Percentiles rank a stretch among this genome's conserved stretches.
phyloP scores from a whole-genome alignment of 2,329 filamentous ascomycete species.

The Clonostachys byssicola region DNA sequence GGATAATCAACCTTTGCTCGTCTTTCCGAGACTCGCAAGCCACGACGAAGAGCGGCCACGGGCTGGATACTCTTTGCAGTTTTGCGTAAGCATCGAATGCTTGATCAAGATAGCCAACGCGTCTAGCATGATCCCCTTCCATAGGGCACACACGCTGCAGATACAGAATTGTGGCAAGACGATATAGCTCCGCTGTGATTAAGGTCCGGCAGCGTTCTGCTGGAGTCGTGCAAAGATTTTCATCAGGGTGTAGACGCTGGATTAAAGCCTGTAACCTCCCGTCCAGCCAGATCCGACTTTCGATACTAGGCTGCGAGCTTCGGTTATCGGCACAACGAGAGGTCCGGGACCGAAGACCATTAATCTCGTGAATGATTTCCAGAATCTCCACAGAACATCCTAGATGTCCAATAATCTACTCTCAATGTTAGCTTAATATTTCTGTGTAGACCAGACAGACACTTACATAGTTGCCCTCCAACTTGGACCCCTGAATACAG shows the following conservation, averaged over 20 bases:
- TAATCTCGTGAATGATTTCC: constrained; percentile 34
- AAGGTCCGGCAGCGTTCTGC: constrained; percentile 21
- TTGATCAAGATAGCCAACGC: constrained; percentile 18
- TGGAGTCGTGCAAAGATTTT: constrained; percentile 12
- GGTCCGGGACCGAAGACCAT: constrained; percentile 8
- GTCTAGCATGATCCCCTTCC: constrained; percentile 6
- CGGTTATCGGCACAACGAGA: constrained; percentile 3
- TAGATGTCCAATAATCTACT: constrained; percentile 40
- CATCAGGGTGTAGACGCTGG: constrained; percentile 5
- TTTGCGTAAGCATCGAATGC: constrained; percentile 27
- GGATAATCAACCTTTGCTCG: constrained; percentile 30
- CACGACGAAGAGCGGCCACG: constrained; percentile 43
- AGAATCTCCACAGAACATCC: constrained; percentile 42
- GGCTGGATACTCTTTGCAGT: constrained; percentile 37
- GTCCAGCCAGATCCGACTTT: constrained; percentile 8
- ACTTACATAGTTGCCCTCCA: no score
- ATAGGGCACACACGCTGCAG: constrained; percentile 23
- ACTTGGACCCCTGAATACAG: no score
- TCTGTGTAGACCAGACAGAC: no score
- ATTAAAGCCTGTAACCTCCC: constrained; percentile 3
- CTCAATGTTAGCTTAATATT: no score
- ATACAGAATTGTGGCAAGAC: constrained; percentile 41
- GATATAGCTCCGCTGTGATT: constrained; percentile 45
- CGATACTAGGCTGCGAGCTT: constrained; percentile 1
- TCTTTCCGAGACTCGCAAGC: constrained; percentile 38